Evolutionary conservation across 306 rosid genomes (phyloP), one percentile per base, ranked within the genome.

Genomic region (Corylus heterophylla): DNA sequence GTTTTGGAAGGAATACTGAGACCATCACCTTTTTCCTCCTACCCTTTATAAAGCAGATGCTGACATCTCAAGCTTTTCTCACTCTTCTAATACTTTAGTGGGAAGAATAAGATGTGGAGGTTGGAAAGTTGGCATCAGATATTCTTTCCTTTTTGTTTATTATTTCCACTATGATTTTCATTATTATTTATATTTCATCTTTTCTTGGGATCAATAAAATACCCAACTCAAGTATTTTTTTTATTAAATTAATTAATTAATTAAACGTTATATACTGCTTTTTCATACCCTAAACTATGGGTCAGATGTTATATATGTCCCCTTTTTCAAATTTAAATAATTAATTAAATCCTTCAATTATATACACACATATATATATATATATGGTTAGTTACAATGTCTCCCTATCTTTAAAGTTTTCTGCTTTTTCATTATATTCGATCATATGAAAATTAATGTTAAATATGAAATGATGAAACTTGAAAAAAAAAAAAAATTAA

Each of bases 41-140:
- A 20, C 90, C 86, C 80, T 87, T 25, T 83, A 37, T 42, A 86
- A 86, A 87, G 92, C 80, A 80, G 89, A 89, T 89, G 91, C 91
- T 87, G 90, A 85, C 88, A 87, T 74, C 69, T 85, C 71, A 86
- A 81, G 86, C 73, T 69, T 85, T 83, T 79, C 37, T 52, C 73
- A 71, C 69, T 79, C 78, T 16, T 31, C 35, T 37, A 79, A 58
- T 86, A 80, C 54, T 84, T 77, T 78, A 82, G 71, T 71, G 45
- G 54, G 54, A 3, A 0, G 11, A 68, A 0, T 78, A 47, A 49
- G 39, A 45, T 63, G 35, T 37, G 55, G 39, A 29, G 80, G 45
- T 75, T 44, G 67, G 73, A 47, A 75, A 78, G 54, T 69, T 39
- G 10, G 79, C 77, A 83, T 87, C 86, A 83, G 39, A 69, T 83